Percentiles rank a stretch among this genome's conserved stretches.
phyloP scores from a whole-genome alignment of 2,329 filamentous ascomycete species.

The Spiromastix sp. region DNA sequence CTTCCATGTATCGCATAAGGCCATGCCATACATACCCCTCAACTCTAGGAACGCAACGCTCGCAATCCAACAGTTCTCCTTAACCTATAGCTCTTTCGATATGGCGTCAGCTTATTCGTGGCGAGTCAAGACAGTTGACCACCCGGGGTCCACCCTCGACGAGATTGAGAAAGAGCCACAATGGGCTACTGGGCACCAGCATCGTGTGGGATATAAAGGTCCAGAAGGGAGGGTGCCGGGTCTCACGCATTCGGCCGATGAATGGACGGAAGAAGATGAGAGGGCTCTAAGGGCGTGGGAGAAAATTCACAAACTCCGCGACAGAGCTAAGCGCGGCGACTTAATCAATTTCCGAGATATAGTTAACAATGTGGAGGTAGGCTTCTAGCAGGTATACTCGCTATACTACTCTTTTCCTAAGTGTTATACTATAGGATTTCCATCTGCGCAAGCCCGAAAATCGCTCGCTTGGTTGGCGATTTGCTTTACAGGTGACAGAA shows the following conservation, averaged over 20 bases:
- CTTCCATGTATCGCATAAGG: too few relatives aligned
- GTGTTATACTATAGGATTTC: constrained; percentile 27
- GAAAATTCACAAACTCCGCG: constrained; percentile 16
- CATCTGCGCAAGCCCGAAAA: constrained; percentile 35
- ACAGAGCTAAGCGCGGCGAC: constrained; percentile 16
- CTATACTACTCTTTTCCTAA: neutral
- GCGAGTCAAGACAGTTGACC: constrained; percentile 9
- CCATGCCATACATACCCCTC: too few relatives aligned
- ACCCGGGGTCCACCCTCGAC: constrained; percentile 29
- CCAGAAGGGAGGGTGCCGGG: constrained; percentile 28
- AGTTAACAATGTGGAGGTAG: constrained; percentile 18
- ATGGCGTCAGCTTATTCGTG: too few relatives aligned
- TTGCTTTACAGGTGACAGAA: constrained; percentile 39
- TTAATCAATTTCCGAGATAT: constrained; percentile 19
- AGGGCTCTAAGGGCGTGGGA: constrained; percentile 18
- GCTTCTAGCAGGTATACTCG: constrained; percentile 2
- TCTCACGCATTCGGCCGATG: constrained; percentile 25
- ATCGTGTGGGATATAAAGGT: constrained; percentile 33
- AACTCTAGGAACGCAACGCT: too few relatives aligned
- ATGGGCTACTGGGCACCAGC: constrained; percentile 29
- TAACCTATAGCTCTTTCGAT: too few relatives aligned
- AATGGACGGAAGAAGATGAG: constrained; percentile 16
- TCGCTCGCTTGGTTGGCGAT: constrained; percentile 39
- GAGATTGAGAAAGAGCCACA: constrained; percentile 36
- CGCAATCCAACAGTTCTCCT: too few relatives aligned